Evolutionary conservation across 2,329 filamentous ascomycete genomes (phyloP).

Genomic region (Laburnicola sp.): DNA sequence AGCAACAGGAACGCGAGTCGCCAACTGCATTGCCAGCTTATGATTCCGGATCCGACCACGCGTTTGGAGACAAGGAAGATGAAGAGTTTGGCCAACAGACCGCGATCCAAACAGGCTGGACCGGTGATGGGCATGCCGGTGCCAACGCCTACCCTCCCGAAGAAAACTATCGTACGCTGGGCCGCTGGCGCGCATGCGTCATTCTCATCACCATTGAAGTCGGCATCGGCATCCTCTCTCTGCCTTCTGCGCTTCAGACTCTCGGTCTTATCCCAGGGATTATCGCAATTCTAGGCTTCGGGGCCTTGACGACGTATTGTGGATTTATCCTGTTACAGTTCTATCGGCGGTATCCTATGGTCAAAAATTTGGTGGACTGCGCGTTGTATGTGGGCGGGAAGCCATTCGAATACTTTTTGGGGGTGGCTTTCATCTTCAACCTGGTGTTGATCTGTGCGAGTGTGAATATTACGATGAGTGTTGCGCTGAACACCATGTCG

Average conservation of each 20-base stretch:
- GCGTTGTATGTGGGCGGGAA: slow-evolving; percentile 32
- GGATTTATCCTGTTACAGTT: slow-evolving; percentile 37
- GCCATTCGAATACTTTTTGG: slow-evolving; percentile 31
- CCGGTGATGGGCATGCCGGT: slow-evolving; percentile 27
- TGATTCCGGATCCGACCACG: slow-evolving; percentile 21
- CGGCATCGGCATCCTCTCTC: slow-evolving; percentile 34
- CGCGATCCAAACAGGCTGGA: slow-evolving; percentile 30
- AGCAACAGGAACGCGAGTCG: slow-evolving; percentile 24
- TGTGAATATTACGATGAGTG: slow-evolving; percentile 32
- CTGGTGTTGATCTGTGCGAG: slow-evolving; percentile 34
- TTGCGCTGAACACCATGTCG: slow-evolving; percentile 33
- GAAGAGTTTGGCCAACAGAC: slow-evolving; percentile 29
- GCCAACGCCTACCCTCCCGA: slow-evolving; percentile 23
- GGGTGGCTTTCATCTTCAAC: slow-evolving; percentile 32
- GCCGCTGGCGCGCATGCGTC: slow-evolving; percentile 24
- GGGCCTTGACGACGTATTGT: slow-evolving; percentile 31
- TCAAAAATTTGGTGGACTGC: slow-evolving; percentile 37
- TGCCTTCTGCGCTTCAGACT: slow-evolving; percentile 30
- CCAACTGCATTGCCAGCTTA: slow-evolving; percentile 18
- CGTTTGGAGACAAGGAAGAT: slow-evolving; percentile 20
- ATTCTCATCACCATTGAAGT: slow-evolving; percentile 38
- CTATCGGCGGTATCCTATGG: slow-evolving; percentile 36
- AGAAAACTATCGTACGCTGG: slow-evolving; percentile 5
- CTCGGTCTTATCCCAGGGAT: slow-evolving; percentile 34
- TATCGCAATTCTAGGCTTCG: slow-evolving; percentile 28